A percentile compares a stretch with the other conserved stretches of the same genome.
Conservation (phyloP, 2,329 filamentous ascomycete genomes). For the Botrytis byssoidea region DNA sequence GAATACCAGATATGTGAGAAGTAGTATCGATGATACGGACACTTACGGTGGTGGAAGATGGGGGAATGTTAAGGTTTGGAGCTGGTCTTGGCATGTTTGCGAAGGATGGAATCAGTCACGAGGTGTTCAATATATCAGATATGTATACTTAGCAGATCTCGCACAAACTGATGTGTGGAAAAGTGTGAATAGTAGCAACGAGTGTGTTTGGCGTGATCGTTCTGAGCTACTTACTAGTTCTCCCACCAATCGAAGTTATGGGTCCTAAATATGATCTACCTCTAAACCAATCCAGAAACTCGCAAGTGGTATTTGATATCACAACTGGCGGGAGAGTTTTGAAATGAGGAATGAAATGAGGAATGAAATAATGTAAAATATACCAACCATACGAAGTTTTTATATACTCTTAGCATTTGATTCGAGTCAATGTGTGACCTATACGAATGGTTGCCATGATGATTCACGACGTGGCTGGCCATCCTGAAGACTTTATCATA, state of each 20-base stretch:
- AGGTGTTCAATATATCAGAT: background rate
- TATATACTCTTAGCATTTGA: no score
- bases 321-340: background rate
- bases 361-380: background rate
- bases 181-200: background rate
- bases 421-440: background rate
- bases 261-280: background rate
- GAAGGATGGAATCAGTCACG: background rate
- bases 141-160: constrained; percentile 13
- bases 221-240: background rate
- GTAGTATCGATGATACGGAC: constrained; percentile 41
- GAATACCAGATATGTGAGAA: constrained; percentile 30
- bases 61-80: constrained; percentile 37
- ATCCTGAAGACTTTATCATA: background rate
- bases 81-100: background rate
- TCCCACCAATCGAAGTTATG: background rate
- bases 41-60: constrained; percentile 36
- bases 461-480: background rate
- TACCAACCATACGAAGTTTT: no score
- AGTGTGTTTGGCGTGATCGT: background rate
- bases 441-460: background rate
- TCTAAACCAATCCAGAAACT: background rate
- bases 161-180: background rate
- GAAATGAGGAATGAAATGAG: background rate
- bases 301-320: background rate